Evolutionary conservation across 306 rosid species (phyloP), one percentile per base, ranked within the genome.

Genomic region (Cotoneaster glaucophyllus): DNA sequence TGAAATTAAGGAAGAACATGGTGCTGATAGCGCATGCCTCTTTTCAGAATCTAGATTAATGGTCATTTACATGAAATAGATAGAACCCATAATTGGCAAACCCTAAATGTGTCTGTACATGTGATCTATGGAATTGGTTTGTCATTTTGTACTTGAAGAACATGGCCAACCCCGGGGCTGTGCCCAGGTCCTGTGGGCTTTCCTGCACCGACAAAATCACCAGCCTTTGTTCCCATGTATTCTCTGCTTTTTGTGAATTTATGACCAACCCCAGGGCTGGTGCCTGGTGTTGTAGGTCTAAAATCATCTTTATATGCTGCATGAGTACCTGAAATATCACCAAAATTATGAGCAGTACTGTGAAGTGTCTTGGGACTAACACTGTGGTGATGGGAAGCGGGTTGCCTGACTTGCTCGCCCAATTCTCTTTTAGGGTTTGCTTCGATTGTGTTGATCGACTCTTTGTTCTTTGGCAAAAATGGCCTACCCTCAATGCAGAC

Each of bases 141-240:
- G 71, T 24, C 82, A 71, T 85, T 71, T 25, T 80, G 26, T 19
- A 34, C 61, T 32, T 85, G 69, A 77, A 75, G 11, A 67, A 76
- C 64, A 67, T 88, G 90, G 67, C 92, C 92, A 67, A 85, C 87
- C 13, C 91, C 90, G 7, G 97, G 97, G 81, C 96, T 90, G 78
- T 86, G 84, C 24, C 86, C 86, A 2, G 86, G 81, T n/a, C 68
- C 29, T 50, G 86, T 83, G 18, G 86, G 84, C 67, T 76, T 73
- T 57, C 64, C 56, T 31, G 65, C 12, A 43, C 59, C 6, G 32
- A 57, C 73, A 8, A 11, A 31, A 7, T 58, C 54, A 26, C 6
- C 14, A 12, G 15, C 17, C 22, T 24, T 25, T 32, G 12, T 4
- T 69, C 56, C 67, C 59, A 5, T 11, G 22, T 32, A 24, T 37